Percentiles rank a stretch among this genome's conserved stretches.
Conservation (phyloP, 352 stramenopile species). For the Phytophthora citricola region DNA sequence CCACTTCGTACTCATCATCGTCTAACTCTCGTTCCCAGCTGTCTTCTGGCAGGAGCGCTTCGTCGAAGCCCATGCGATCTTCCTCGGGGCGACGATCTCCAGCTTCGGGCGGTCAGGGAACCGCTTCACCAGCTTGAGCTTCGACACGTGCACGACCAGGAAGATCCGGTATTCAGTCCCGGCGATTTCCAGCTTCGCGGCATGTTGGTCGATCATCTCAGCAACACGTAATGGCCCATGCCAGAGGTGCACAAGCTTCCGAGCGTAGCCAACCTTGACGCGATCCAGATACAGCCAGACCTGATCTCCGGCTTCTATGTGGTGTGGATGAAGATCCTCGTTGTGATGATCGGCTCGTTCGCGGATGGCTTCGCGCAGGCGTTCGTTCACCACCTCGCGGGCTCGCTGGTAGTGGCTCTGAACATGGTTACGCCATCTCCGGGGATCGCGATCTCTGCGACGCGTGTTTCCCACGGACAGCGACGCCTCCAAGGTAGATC, state of each 20-base stretch:
- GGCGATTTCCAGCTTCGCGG: slow-evolving; percentile 4
- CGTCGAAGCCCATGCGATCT: no score
- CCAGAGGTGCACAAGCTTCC: no score
- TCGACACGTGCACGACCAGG: slow-evolving; percentile 29
- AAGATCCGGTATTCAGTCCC: slow-evolving; percentile 19
- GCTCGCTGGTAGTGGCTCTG: slow-evolving; percentile 11
- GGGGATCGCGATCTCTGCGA: not conserved
- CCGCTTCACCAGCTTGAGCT: slow-evolving; percentile 13
- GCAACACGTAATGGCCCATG: no score
- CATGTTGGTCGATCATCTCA: slow-evolving; percentile 13
- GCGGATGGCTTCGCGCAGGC: not conserved
- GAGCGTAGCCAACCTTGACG: not conserved
- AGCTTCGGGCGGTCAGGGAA: not conserved
- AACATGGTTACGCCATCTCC: no score
- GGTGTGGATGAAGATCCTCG: no score
- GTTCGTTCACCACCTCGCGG: not conserved
- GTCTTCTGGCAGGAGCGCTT: no score
- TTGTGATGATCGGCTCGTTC: no score
- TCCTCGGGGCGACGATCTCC: no score
- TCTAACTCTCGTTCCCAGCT: no score
- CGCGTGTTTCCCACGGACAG: not conserved
- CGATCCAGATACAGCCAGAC: slow-evolving; percentile 13
- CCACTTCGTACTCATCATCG: no score
- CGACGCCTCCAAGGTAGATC: slow-evolving; percentile 16
- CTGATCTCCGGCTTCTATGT: not conserved